phyloP scores from a whole-genome alignment of 495 filamentous ascomycete species.

The Podospora comata region DNA sequence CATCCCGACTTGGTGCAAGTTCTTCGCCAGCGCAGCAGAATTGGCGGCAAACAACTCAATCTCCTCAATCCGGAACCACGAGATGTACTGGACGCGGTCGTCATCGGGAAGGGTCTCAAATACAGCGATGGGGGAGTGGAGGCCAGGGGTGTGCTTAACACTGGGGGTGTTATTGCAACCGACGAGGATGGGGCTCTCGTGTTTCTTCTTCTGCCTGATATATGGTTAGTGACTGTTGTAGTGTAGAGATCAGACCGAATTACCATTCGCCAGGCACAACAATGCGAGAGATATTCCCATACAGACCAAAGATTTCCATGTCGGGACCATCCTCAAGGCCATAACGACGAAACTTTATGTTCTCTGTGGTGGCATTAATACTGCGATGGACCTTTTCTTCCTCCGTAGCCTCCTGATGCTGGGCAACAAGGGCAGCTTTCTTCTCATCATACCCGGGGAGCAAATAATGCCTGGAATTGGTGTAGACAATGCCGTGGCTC shows the following conservation, averaged over 20 bases:
- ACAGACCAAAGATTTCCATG: neutral
- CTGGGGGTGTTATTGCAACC: neutral
- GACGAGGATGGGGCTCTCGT: neutral
- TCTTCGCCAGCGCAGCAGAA: conserved; percentile 1
- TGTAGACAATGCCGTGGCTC: neutral
- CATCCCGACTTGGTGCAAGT: neutral
- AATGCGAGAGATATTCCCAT: neutral
- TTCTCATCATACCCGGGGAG: neutral
- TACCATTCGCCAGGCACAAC: neutral
- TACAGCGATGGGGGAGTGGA: neutral
- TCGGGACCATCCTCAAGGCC: neutral
- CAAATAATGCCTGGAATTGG: neutral
- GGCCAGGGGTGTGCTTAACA: neutral
- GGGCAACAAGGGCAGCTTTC: neutral
- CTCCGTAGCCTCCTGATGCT: neutral
- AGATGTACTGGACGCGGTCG: conserved; percentile 6
- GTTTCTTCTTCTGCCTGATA: neutral
- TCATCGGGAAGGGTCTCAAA: conserved; percentile 3
- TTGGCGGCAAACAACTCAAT: conserved; percentile 14
- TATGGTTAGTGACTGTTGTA: neutral
- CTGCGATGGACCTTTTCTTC: neutral
- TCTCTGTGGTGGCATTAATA: neutral
- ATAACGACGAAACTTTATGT: neutral
- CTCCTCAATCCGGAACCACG: conserved; percentile 13
- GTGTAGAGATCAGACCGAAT: neutral